Evolutionary conservation across 768 basidiomycete species (phyloP).

Genomic region (Naganishia kalamii): DNA sequence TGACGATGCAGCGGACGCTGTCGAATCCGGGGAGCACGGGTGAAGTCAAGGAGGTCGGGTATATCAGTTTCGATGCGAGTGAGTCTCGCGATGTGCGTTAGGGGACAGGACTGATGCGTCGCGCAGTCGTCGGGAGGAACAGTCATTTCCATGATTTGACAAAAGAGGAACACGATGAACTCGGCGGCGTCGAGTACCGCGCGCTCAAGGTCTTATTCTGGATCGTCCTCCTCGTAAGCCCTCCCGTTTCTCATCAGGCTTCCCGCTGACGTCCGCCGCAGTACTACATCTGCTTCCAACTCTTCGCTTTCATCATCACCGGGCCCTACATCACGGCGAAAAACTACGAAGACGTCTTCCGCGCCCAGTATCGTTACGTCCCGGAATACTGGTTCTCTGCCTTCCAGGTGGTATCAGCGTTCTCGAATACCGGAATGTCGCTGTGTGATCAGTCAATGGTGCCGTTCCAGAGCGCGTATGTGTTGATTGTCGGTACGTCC

Average conservation of each 20-base stretch:
- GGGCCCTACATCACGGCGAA: slow-evolving; percentile 67
- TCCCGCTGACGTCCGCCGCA: slow-evolving; percentile 42
- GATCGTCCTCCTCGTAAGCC: slow-evolving; percentile 66
- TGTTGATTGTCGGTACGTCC: slow-evolving; percentile 54
- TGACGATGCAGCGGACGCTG: slow-evolving; percentile 68
- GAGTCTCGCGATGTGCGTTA: neutral
- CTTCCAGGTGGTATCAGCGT: slow-evolving; percentile 79
- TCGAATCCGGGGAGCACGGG: slow-evolving; percentile 31
- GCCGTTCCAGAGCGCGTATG: slow-evolving; percentile 79
- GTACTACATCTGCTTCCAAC: slow-evolving; percentile 72
- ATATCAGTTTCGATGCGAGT: slow-evolving; percentile 73
- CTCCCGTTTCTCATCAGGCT: no score
- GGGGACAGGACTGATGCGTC: neutral
- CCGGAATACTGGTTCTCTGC: slow-evolving; percentile 69
- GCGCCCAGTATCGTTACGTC: slow-evolving; percentile 55
- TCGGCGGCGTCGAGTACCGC: slow-evolving; percentile 89
- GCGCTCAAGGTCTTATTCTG: slow-evolving; percentile 73
- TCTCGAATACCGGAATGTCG: slow-evolving; percentile 81
- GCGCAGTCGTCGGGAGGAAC: slow-evolving; percentile 67
- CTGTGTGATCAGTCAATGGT: slow-evolving; percentile 80
- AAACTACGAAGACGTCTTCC: slow-evolving; percentile 60
- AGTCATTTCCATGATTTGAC: slow-evolving; percentile 57
- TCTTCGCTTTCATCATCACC: slow-evolving; percentile 65
- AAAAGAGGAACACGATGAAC: slow-evolving; percentile 76
- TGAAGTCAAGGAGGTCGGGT: slow-evolving; percentile 56